These are phyloP conservation scores for Hyphodiscus sp. DNA, from an alignment of 2,329 filamentous ascomycete species.

Conservation along the genomic window DNA sequence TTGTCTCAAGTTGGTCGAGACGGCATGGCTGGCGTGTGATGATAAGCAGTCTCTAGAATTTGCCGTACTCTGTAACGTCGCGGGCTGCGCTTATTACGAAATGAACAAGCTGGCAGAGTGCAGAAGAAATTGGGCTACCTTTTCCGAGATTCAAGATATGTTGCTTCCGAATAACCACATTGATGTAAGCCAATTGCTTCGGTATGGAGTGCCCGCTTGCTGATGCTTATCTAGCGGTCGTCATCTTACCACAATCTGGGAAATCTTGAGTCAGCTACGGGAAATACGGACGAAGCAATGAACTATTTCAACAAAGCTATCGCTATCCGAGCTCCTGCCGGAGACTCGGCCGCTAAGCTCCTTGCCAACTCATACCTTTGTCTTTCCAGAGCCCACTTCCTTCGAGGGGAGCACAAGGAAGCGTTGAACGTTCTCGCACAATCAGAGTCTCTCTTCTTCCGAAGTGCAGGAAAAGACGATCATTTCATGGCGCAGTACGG, in stretches of 20 bases:
- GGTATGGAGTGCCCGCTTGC: background rate
- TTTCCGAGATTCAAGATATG: constrained; percentile 7
- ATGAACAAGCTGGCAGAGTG: constrained; percentile 14
- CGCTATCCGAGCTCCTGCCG: constrained; percentile 8
- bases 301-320: constrained; percentile 16
- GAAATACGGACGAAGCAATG: constrained; percentile 13
- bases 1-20: constrained; percentile 8
- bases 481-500: constrained; percentile 15
- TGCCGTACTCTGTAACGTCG: constrained; percentile 7
- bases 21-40: constrained; percentile 7
- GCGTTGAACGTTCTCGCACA: constrained; percentile 7
- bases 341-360: constrained; percentile 9
- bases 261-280: constrained; percentile 14
- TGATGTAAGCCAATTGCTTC: constrained; percentile 1
- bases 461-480: constrained; percentile 10
- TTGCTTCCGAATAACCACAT: constrained; percentile 5
- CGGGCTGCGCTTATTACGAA: constrained; percentile 11
- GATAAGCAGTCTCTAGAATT: constrained; percentile 12
- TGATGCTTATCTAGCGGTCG: constrained; percentile 2
- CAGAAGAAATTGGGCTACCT: constrained; percentile 11
- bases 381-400: constrained; percentile 7
- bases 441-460: constrained; percentile 14
- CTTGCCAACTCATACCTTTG: constrained; percentile 17
- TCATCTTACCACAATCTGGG: constrained; percentile 18
- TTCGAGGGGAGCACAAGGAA: constrained; percentile 4